Percentiles rank a stretch among this genome's conserved stretches.
Evolutionary conservation across 176 grass and related monocot genomes (phyloP).

Genomic region (Raddia guianensis): DNA sequence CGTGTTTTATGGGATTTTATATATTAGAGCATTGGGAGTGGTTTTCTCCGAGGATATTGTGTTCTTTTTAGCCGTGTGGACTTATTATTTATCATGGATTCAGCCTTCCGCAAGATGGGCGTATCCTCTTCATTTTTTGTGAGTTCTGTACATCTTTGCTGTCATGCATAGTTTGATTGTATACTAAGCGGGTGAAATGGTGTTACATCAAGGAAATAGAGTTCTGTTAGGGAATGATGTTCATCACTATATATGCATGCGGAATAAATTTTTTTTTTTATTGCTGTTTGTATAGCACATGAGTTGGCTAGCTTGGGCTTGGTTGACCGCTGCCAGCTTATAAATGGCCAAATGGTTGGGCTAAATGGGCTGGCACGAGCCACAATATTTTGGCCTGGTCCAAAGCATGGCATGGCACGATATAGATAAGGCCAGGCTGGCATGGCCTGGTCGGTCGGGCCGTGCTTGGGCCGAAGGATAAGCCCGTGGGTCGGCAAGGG

Average conservation of each 20-base stretch:
- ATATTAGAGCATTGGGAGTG: slow-evolving; percentile 41
- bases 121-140: background rate
- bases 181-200: background rate
- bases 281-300: too few species aligned
- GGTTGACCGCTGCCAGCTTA: too few species aligned
- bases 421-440: too few species aligned
- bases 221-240: background rate
- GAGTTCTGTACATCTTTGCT: background rate
- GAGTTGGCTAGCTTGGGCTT: too few species aligned
- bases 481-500: too few species aligned
- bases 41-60: slow-evolving; percentile 31
- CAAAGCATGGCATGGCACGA: too few species aligned
- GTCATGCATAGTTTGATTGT: slow-evolving; percentile 16
- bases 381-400: too few species aligned
- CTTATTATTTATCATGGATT: slow-evolving; percentile 19
- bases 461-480: too few species aligned
- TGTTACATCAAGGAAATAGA: background rate
- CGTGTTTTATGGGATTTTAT: slow-evolving; percentile 47
- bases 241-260: background rate
- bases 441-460: too few species aligned
- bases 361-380: too few species aligned
- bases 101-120: slow-evolving; percentile 8
- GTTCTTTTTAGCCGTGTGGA: slow-evolving; percentile 33
- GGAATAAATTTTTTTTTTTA: too few species aligned
- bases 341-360: too few species aligned